These are phyloP conservation scores for Fusarium virguliforme DNA, from an alignment of 2,329 filamentous ascomycete species.

Conservation along the genomic window DNA sequence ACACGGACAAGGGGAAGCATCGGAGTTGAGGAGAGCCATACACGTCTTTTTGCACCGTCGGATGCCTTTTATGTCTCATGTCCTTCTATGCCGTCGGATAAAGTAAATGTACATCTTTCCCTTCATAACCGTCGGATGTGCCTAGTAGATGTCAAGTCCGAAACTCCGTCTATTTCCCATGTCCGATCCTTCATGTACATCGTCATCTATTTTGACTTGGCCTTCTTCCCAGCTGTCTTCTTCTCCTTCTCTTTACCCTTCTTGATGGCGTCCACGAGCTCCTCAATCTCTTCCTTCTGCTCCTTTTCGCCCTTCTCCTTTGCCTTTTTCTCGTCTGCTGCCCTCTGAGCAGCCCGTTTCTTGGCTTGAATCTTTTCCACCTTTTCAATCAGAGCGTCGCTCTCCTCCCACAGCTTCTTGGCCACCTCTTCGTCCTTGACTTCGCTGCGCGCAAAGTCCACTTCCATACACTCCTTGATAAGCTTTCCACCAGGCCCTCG, in stretches of 20 bases:
- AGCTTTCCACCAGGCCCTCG: slow-evolving; percentile 77
- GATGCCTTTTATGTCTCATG: slow-evolving; percentile 3
- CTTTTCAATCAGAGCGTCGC: slow-evolving; percentile 86
- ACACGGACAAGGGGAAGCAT: slow-evolving; percentile 35
- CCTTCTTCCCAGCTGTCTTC: slow-evolving; percentile 45
- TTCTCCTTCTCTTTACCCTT: slow-evolving; percentile 58
- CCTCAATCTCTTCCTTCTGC: slow-evolving; percentile 53
- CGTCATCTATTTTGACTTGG: slow-evolving; percentile 44
- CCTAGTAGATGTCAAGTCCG: slow-evolving; percentile 13
- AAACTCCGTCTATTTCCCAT: slow-evolving; percentile 46
- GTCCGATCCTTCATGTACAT: slow-evolving; percentile 37
- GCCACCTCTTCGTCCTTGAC: slow-evolving; percentile 84
- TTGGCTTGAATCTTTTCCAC: slow-evolving; percentile 79
- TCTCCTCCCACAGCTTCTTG: slow-evolving; percentile 91
- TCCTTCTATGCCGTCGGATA: slow-evolving; percentile 1
- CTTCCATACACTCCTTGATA: slow-evolving; percentile 90
- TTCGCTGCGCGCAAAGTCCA: slow-evolving; percentile 80
- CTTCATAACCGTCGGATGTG: slow-evolving; percentile 28
- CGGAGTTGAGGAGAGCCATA: slow-evolving; percentile 27
- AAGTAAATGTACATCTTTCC: neutral
- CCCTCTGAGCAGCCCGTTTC: slow-evolving; percentile 63
- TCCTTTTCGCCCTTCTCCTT: slow-evolving; percentile 58
- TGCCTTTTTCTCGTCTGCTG: slow-evolving; percentile 54
- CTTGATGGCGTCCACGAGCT: slow-evolving; percentile 63
- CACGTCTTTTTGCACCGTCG: slow-evolving; percentile 16